phyloP scores from a whole-genome alignment of 768 basidiomycete genomes.

The Rhodotorula taiwanensis region DNA sequence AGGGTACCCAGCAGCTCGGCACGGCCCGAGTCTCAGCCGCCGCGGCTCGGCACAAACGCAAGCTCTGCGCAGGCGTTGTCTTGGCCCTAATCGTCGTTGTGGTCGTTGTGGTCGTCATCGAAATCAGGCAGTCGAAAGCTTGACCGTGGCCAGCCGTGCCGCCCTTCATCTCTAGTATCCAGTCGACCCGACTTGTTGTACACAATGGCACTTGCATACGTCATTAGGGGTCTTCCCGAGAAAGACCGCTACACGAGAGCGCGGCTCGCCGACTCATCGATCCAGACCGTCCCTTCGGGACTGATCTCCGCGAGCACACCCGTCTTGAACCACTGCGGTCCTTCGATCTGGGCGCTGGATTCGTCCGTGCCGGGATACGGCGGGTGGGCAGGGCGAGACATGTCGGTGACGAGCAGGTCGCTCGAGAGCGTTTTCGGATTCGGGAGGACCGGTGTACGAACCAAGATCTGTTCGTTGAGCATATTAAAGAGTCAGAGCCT shows the following conservation, averaged over 20 bases:
- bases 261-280: constrained; percentile 1
- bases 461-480: constrained; percentile 12
- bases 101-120: not conserved
- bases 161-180: too few species aligned
- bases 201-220: too few species aligned
- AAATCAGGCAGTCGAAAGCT: too few species aligned
- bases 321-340: constrained; percentile 25
- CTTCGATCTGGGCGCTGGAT: not conserved
- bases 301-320: constrained; percentile 28
- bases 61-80: constrained; percentile 21
- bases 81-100: not conserved
- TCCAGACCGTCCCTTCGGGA: constrained; percentile 32
- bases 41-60: constrained; percentile 22
- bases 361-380: not conserved
- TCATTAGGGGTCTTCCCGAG: too few species aligned
- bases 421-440: constrained; percentile 8
- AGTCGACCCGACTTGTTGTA: too few species aligned
- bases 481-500: not conserved
- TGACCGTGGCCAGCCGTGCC: too few species aligned
- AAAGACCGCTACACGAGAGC: too few species aligned
- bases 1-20: not conserved
- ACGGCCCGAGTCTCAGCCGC: constrained; percentile 2
- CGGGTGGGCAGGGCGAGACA: constrained; percentile 5
- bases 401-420: constrained; percentile 16
- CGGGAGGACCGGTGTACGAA: constrained; percentile 29